Percentiles rank a stretch among this genome's conserved stretches.
Conservation (phyloP, 2,329 filamentous ascomycete species). For the Sporothrix brunneoviolacea region DNA sequence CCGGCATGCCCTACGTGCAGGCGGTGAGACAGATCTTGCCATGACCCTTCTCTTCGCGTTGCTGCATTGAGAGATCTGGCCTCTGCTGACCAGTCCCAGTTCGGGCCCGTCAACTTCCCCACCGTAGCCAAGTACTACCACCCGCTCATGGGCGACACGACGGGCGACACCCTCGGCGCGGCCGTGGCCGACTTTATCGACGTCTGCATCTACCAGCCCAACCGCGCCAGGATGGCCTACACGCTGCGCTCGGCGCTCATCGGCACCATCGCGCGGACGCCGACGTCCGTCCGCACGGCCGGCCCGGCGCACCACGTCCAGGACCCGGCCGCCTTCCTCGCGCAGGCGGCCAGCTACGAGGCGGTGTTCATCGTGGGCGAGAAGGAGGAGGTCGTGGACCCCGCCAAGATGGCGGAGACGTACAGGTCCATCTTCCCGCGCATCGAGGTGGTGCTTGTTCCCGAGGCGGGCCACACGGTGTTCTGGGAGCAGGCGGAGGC, state of each 20-base stretch:
- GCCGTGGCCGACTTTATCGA: not conserved
- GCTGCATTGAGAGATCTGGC: not conserved
- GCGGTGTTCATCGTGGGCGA: slow-evolving; percentile 7
- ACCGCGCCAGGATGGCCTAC: slow-evolving; percentile 9
- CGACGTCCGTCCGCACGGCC: not conserved
- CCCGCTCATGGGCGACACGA: not conserved
- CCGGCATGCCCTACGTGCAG: slow-evolving; percentile 1
- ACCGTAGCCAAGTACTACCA: not conserved
- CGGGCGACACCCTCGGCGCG: not conserved
- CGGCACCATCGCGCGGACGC: not conserved
- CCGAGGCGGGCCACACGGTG: slow-evolving; percentile 2
- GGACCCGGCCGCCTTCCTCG: slow-evolving; percentile 5
- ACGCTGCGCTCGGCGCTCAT: slow-evolving; percentile 1
- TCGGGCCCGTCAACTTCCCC: not conserved
- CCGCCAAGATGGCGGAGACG: not conserved
- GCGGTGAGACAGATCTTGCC: not conserved
- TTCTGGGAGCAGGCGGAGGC: slow-evolving; percentile 14
- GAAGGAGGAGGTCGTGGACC: slow-evolving; percentile 1
- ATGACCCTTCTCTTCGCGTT: too few relatives aligned
- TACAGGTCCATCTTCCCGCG: not conserved
- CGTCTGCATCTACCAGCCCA: slow-evolving; percentile 8
- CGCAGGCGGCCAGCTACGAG: not conserved
- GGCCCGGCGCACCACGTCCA: not conserved
- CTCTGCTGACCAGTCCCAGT: too few relatives aligned
- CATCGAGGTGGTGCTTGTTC: not conserved